phyloP scores from a whole-genome alignment of 129 eudicot genomes.

The Erigeron canadensis region DNA sequence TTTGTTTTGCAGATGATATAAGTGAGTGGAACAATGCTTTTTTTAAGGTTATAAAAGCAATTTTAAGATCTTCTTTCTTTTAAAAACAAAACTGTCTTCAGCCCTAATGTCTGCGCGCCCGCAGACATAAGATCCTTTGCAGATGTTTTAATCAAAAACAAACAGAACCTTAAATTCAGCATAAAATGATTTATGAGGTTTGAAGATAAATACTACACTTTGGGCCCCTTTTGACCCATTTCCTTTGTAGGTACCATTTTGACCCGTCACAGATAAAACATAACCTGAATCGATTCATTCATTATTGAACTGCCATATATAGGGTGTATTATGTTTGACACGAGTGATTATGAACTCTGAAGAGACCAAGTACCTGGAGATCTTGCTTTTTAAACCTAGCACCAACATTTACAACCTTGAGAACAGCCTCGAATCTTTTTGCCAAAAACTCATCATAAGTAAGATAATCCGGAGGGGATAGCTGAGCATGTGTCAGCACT shows the following conservation, averaged over 20 bases:
- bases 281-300: background rate
- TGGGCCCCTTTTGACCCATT: background rate
- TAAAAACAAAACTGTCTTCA: no score
- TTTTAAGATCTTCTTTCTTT: no score
- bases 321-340: background rate
- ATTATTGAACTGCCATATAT: background rate
- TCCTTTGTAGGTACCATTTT: background rate
- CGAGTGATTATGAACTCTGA: background rate
- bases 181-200: background rate
- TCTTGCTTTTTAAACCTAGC: constrained; percentile 60
- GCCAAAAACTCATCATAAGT: constrained; percentile 65
- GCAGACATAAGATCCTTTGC: no score
- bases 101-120: no score
- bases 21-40: no score
- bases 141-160: no score
- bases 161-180: no score
- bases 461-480: constrained; percentile 86
- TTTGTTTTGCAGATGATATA: no score
- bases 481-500: constrained; percentile 89
- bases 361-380: constrained; percentile 42
- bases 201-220: background rate
- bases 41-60: no score
- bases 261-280: background rate
- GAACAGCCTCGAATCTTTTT: constrained; percentile 72
- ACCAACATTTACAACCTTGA: constrained; percentile 62